A percentile compares a stretch with the other conserved stretches of the same genome.
These are phyloP conservation scores for Skeletonema tropicum DNA, from an alignment of 108 stramenopile genomes.

Conservation along the genomic window DNA sequence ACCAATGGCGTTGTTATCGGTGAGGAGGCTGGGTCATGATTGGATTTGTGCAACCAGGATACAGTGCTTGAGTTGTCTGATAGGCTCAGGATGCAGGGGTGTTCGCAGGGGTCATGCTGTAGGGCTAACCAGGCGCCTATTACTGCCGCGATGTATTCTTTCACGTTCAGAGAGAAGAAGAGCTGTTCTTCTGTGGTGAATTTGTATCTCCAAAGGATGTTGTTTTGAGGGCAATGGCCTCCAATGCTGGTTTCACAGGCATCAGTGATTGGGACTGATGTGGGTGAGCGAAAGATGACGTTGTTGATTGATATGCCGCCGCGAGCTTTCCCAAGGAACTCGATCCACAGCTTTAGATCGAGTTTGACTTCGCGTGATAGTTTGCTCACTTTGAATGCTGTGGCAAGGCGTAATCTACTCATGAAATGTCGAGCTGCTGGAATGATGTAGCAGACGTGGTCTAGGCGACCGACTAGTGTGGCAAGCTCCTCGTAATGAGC, in stretches of 20 bases:
- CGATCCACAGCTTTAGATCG: constrained; percentile 17
- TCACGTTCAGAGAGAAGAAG: constrained; percentile 11
- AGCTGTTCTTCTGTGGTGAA: constrained; percentile 11
- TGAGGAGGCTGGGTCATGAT: constrained; percentile 4
- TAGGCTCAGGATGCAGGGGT: constrained; percentile 15
- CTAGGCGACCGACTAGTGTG: constrained; percentile 16
- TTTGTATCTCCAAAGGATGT: constrained; percentile 11
- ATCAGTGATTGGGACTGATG: not conserved
- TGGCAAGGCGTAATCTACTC: constrained; percentile 13
- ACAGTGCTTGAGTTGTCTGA: constrained; percentile 10
- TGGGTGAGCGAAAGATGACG: constrained; percentile 16
- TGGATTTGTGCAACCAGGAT: constrained; percentile 23
- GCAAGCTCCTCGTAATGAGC: not conserved
- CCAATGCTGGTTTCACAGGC: constrained; percentile 15
- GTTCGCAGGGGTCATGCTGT: not conserved
- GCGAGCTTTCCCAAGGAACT: constrained; percentile 8
- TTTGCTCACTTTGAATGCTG: too few relatives aligned
- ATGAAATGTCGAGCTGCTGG: constrained; percentile 18
- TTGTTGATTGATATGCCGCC: constrained; percentile 30
- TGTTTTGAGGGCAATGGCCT: constrained; percentile 1
- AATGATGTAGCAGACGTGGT: constrained; percentile 20
- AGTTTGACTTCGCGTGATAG: too few relatives aligned
- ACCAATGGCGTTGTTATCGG: constrained; percentile 11
- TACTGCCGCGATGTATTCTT: constrained; percentile 15
- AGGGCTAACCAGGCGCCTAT: not conserved